Base-by-base conservation (phyloP, 208 protist species). In the Acanthamoeba lenticulata region DNA sequence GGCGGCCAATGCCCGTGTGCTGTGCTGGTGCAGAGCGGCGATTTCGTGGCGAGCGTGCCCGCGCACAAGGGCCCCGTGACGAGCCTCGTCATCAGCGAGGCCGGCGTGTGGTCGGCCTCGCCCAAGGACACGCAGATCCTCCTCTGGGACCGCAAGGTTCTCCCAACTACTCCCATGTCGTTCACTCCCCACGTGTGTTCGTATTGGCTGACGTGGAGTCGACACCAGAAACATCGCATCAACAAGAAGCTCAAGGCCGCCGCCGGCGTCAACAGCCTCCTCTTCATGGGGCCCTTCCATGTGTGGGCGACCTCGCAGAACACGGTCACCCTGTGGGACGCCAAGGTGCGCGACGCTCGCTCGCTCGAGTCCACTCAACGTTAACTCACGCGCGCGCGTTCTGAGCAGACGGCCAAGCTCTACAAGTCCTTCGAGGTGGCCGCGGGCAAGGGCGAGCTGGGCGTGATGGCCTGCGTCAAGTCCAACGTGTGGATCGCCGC, bases 181-280 rank as follows among this genome's bases (percentile, higher is more conserved):
- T 36, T 13, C 69, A 79, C 69, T n/a, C 34, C 24, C 11, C 72
- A 36, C 6, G n/a, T 86, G 6, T 9, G 49, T 57, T 57, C 49
- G 49, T 19, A 24, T 57, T 57, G 49, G 17, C 42, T 27, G 49
- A 17, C 47, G n/a, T 29, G 19, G 29, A n/a, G n/a, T 4, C n/a
- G 19, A 21, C 13, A 45, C 38, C 85, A 91, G 85, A 91, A 91
- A 91, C 49, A 74, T 40, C 32, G 42, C 24, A 38, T 91, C 34
- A 74, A 34, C 85, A 91, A 91, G 60, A 91, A 91, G 85, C 36
- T 91, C 13, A 91, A 91, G n/a, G 47, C 85, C 2, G 44, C 85
- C 13, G 4, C 32, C 0, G 60, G 60, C 38, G 32, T 69, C 85
- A 91, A 91, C 52, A 34, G 55, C 49, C 45, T 91, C 17, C 85